phyloP scores from a whole-genome alignment of 2,329 filamentous ascomycete species.

The Epichloe uncinata region DNA sequence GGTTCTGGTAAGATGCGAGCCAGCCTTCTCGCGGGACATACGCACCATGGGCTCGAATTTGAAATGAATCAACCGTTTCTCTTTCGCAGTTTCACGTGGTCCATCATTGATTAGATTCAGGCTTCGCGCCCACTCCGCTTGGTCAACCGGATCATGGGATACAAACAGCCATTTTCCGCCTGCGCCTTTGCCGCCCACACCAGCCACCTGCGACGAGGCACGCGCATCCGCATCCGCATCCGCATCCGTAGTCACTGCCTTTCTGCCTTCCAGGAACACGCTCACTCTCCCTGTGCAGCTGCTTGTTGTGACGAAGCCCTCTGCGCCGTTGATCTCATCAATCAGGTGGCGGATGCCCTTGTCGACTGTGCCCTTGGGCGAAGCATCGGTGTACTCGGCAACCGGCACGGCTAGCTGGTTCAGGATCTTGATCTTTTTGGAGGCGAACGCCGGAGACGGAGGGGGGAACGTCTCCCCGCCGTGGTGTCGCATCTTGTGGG shows the following conservation, averaged over 20 bases:
- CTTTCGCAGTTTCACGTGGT: background rate
- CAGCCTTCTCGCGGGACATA: background rate
- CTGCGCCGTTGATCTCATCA: constrained; percentile 57
- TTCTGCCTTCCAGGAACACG: constrained; percentile 73
- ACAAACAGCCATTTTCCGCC: constrained; percentile 79
- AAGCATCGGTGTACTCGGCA: constrained; percentile 65
- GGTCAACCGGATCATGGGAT: constrained; percentile 54
- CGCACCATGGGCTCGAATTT: constrained; percentile 93
- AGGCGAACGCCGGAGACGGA: constrained; percentile 31
- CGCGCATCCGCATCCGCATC: too few relatives aligned
- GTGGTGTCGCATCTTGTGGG: constrained; percentile 12
- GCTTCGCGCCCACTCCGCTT: constrained; percentile 18
- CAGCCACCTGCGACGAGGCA: constrained; percentile 29
- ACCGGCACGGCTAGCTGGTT: constrained; percentile 54
- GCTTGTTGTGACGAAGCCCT: constrained; percentile 79
- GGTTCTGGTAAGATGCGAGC: background rate
- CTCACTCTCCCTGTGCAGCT: constrained; percentile 82
- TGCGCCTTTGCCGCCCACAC: constrained; percentile 72
- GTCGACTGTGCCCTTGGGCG: constrained; percentile 82
- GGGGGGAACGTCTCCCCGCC: constrained; percentile 11
- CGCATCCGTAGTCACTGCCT: constrained; percentile 13
- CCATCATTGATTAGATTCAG: constrained; percentile 14
- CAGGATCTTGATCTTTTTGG: constrained; percentile 62
- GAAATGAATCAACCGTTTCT: constrained; percentile 55
- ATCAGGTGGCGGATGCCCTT: constrained; percentile 65